Base-by-base conservation (phyloP, 2,329 filamentous ascomycete species). In the Proliferodiscus dingleyae region DNA sequence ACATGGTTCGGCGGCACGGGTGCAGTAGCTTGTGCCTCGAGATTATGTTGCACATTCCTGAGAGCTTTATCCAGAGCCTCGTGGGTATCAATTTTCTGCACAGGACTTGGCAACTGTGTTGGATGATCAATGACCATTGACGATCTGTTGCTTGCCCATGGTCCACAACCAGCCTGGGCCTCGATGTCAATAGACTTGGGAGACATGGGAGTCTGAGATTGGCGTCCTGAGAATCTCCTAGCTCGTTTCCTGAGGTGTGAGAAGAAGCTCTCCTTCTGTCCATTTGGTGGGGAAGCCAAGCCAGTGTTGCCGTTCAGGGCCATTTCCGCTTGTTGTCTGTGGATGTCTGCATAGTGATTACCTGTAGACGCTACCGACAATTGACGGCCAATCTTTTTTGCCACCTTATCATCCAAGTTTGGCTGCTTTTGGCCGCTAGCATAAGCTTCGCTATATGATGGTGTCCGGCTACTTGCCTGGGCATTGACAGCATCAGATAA, bases 241-340 rank as follows among this genome's bases (percentile, higher is more conserved):
- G 94, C 93, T 41, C 91, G 84, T 68, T 98, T 98, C 46, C 93
- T 81, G 6, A 98, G 76, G 64, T 98, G 93, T 1, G 93, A 97
- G 69, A 98, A 98, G 73, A 98, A 98, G 66, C 93, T 89, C 66
- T 98, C 93, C 63, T 94, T 94, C 46, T 89, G 87, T 15, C 79
- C 87, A 58, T 78, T 83, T 0, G 84, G 81, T 3, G 89, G 88
- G 5, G 89, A 93, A 13, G 78, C 81, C 19, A 90, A 72, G 18
- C 83, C 86, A 26, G 77, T 78, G 59, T 85, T 83, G 43, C 90
- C 93, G 62, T 89, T 96, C 37, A 97, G 75, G 29, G 89, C 89
- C 52, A 88, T 79, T 66, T 97, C 91, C 11, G 91, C 89, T 66
- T 97, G 89, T 68, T 91, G 88, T 45, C 91, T 80, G 64, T 95